Evolutionary conservation across 1,139 yeast species (phyloP).

Genomic region (Candida albicans): DNA sequence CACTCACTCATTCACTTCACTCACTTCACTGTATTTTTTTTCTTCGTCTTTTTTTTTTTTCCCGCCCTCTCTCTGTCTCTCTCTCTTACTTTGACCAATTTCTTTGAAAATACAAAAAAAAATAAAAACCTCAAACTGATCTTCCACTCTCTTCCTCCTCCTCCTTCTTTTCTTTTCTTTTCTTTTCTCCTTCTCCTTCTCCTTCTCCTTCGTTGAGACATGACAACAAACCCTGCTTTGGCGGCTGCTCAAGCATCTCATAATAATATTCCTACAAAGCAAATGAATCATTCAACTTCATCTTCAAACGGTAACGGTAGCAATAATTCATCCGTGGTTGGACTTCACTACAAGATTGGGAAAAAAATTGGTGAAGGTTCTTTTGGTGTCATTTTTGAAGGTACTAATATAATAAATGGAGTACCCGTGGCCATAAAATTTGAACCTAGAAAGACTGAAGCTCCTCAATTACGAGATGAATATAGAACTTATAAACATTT

Average conservation of each 20-base stretch:
- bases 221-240: conserved; percentile 32
- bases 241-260: conserved; percentile 42
- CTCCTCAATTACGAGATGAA: conserved; percentile 95
- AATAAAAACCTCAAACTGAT: too few species aligned
- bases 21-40: too few species aligned
- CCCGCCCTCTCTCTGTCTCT: too few species aligned
- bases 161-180: neutral
- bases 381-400: conserved; percentile 81
- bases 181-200: neutral
- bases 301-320: conserved; percentile 16
- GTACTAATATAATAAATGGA: conserved; percentile 71
- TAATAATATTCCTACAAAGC: conserved; percentile 18
- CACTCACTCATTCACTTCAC: too few species aligned
- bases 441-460: conserved; percentile 94
- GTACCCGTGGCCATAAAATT: conserved; percentile 74
- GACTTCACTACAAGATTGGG: conserved; percentile 77
- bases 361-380: conserved; percentile 86
- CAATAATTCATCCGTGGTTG: conserved; percentile 52
- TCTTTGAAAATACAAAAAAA: too few species aligned
- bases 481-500: conserved; percentile 88
- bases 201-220: neutral
- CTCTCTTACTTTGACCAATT: too few species aligned
- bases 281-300: conserved; percentile 9
- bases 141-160: neutral
- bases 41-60: too few species aligned